A percentile compares a stretch with the other conserved stretches of the same genome.
These are phyloP conservation scores for Parathielavia hyrcaniae DNA, from an alignment of 495 filamentous ascomycete species.

Conservation along the genomic window DNA sequence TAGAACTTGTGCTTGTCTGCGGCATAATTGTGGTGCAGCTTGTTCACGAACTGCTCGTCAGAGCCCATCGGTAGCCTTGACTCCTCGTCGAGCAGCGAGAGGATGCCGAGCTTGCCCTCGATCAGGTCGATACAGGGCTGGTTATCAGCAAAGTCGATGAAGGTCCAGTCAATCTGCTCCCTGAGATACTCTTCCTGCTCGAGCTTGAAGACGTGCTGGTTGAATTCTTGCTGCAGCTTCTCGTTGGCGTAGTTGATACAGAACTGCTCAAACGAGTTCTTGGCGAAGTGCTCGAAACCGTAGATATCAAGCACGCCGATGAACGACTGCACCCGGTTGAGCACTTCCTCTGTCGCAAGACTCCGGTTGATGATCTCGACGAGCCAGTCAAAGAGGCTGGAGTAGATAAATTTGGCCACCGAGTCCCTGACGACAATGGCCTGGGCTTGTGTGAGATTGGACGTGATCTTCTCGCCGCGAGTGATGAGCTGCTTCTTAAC, in stretches of 20 bases:
- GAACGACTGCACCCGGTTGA: slow-evolving; percentile 79
- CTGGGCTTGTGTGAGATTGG: slow-evolving; percentile 89
- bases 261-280: slow-evolving; percentile 99
- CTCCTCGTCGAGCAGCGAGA: slow-evolving; percentile 92
- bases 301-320: slow-evolving; percentile 99
- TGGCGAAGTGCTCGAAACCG: slow-evolving; percentile 98
- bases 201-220: slow-evolving; percentile 99
- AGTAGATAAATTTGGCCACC: slow-evolving; percentile 98
- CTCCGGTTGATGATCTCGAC: slow-evolving; percentile 91
- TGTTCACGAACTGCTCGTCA: slow-evolving; percentile 95
- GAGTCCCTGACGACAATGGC: slow-evolving; percentile 94
- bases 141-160: slow-evolving; percentile 99
- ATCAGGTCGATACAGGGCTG: slow-evolving; percentile 99
- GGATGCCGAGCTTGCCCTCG: slow-evolving; percentile 89
- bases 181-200: slow-evolving; percentile 98
- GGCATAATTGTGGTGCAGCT: slow-evolving; percentile 91
- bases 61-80: slow-evolving; percentile 94
- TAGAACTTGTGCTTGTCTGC: slow-evolving; percentile 93
- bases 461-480: slow-evolving; percentile 94
- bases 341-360: slow-evolving; percentile 81
- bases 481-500: slow-evolving; percentile 98
- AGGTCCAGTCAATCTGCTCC: slow-evolving; percentile 98
- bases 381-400: slow-evolving; percentile 96
- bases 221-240: slow-evolving; percentile 98
- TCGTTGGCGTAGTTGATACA: slow-evolving; percentile 99